Evolutionary conservation across 345 rosid species (phyloP).

Genomic region (Boechera divaricarpa): DNA sequence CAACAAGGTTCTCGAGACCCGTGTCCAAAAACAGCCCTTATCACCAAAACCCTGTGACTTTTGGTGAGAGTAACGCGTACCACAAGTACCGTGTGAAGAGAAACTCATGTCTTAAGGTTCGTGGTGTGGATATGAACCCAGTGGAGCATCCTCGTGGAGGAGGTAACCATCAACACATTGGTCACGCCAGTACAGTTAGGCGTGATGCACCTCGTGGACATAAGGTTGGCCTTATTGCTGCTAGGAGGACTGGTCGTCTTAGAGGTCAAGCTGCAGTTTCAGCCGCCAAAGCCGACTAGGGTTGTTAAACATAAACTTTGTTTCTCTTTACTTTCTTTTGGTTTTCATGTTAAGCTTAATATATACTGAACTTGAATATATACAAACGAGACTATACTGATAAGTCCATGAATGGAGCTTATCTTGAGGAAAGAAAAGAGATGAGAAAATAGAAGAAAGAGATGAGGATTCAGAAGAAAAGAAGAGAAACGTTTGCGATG

Average conservation of each 20-base stretch:
- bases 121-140: conserved; percentile 85
- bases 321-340: too few species aligned
- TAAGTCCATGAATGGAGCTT: too few species aligned
- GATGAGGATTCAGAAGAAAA: too few species aligned
- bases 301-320: too few species aligned
- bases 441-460: too few species aligned
- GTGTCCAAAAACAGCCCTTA: background rate
- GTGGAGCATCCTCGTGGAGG: conserved; percentile 85
- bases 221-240: conserved; percentile 79
- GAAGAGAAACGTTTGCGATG: too few species aligned
- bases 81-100: conserved; percentile 75
- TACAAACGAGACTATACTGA: too few species aligned
- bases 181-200: conserved; percentile 70
- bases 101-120: conserved; percentile 79
- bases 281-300: conserved; percentile 58
- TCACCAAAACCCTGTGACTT: background rate
- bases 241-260: conserved; percentile 75
- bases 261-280: conserved; percentile 73
- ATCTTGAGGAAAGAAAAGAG: too few species aligned
- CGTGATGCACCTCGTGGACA: conserved; percentile 72
- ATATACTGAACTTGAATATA: too few species aligned
- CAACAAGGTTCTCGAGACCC: background rate
- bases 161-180: conserved; percentile 79
- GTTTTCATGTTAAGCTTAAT: too few species aligned
- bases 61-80: conserved; percentile 55